Percentiles rank a stretch among this genome's conserved stretches.
Conservation (phyloP, 306 rosid species). For the Oemleria cerasiformis region DNA sequence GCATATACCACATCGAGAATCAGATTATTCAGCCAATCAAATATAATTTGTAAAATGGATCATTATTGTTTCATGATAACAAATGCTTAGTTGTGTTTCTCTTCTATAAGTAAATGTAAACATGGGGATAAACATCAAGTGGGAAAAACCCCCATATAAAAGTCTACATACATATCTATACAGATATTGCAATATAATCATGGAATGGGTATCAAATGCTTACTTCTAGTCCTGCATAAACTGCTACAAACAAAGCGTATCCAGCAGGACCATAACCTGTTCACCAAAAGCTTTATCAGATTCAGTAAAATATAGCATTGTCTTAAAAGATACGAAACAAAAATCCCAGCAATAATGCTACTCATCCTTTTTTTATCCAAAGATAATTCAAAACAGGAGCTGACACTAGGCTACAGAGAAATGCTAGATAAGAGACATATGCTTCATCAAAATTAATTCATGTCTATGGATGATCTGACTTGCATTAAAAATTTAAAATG, state of each 20-base stretch:
- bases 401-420: background rate
- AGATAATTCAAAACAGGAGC: background rate
- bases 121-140: background rate
- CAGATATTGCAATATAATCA: conserved; percentile 1
- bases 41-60: background rate
- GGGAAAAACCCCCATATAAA: background rate
- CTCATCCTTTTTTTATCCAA: background rate
- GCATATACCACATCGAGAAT: background rate
- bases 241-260: conserved; percentile 88
- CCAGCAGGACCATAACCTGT: conserved; percentile 97
- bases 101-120: background rate
- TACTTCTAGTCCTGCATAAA: conserved; percentile 97
- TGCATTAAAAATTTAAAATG: background rate
- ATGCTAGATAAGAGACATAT: background rate
- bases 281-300: conserved; percentile 21
- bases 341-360: background rate
- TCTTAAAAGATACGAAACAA: background rate
- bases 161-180: background rate
- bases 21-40: background rate
- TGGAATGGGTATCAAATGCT: conserved; percentile 15
- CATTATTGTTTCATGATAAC: background rate
- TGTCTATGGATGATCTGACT: background rate
- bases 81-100: background rate
- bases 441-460: background rate
- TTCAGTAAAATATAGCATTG: background rate